A percentile compares a stretch with the other conserved stretches of the same genome.
phyloP scores from a whole-genome alignment of 768 basidiomycete species.

The Boletus pseudo-olivaceus region DNA sequence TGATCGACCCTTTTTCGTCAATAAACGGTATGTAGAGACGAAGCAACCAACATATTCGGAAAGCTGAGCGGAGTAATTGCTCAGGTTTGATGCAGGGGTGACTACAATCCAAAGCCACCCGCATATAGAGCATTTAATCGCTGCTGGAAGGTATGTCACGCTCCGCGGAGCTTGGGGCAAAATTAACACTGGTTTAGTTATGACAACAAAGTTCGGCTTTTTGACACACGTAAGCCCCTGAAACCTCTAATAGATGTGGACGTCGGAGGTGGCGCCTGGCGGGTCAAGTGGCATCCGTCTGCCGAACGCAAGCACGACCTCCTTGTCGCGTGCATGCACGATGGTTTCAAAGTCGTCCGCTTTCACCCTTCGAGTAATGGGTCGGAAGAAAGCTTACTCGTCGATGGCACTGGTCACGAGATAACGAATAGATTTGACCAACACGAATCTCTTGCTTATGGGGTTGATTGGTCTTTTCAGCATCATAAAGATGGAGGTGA shows the following conservation, averaged over 20 bases:
- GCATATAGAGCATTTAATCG: constrained; percentile 72
- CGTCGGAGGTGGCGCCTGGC: constrained; percentile 92
- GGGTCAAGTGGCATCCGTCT: constrained; percentile 93
- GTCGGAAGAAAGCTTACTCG: neutral
- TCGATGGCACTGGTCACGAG: constrained; percentile 27
- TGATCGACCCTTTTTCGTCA: constrained; percentile 57
- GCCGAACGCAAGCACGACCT: constrained; percentile 63
- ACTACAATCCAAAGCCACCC: constrained; percentile 88
- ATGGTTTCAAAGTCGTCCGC: constrained; percentile 82
- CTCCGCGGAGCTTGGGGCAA: neutral
- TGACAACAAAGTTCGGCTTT: constrained; percentile 73
- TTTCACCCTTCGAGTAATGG: constrained; percentile 12
- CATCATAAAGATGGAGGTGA: constrained; percentile 23
- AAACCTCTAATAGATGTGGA: constrained; percentile 55
- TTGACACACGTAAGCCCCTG: constrained; percentile 71
- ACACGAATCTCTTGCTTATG: constrained; percentile 86
- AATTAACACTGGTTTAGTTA: constrained; percentile 52
- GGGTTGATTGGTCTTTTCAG: constrained; percentile 80
- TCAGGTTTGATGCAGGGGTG: constrained; percentile 88
- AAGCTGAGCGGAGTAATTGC: constrained; percentile 1
- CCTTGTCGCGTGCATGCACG: constrained; percentile 96
- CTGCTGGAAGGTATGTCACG: constrained; percentile 77
- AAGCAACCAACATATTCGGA: neutral
- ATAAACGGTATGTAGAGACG: constrained; percentile 54
- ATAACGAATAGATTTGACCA: constrained; percentile 61